These are phyloP conservation scores for Fragilaria radians DNA, from an alignment of 108 stramenopile species.

Conservation along the genomic window DNA sequence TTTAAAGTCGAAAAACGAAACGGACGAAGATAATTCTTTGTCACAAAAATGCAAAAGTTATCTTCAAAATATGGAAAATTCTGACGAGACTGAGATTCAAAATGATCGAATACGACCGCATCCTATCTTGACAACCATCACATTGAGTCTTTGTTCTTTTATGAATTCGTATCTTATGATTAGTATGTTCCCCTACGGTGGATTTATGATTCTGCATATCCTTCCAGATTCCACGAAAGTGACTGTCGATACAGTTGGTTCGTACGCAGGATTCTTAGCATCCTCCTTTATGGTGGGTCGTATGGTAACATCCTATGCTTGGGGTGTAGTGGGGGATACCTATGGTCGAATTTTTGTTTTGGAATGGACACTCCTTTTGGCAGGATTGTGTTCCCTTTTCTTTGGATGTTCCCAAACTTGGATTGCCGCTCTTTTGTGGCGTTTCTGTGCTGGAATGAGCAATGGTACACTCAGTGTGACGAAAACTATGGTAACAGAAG, in stretches of 20 bases:
- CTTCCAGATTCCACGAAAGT: constrained; percentile 20
- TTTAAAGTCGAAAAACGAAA: not conserved
- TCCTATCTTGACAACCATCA: not conserved
- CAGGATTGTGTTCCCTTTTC: constrained; percentile 13
- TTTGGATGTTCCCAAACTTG: constrained; percentile 23
- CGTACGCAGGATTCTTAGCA: constrained; percentile 23
- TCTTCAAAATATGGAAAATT: not conserved
- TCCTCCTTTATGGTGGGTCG: constrained; percentile 31
- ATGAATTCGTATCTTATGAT: constrained; percentile 40
- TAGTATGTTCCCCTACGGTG: constrained; percentile 62
- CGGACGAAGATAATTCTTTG: not conserved
- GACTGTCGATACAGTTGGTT: constrained; percentile 22
- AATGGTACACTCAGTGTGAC: constrained; percentile 21
- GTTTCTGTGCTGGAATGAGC: constrained; percentile 21
- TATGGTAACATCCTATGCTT: constrained; percentile 15
- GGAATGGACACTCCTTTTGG: constrained; percentile 9
- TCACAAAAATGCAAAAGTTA: not conserved
- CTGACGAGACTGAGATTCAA: no score
- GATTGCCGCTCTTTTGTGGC: constrained; percentile 9
- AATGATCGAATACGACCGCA: not conserved
- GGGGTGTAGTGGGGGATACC: constrained; percentile 23
- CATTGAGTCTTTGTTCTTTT: constrained; percentile 13
- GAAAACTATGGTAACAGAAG: constrained; percentile 24
- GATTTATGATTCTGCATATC: constrained; percentile 48
- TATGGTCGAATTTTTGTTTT: constrained; percentile 25